Evolutionary conservation across 2,329 filamentous ascomycete species (phyloP).

Genomic region (Colletotrichum endophyticum): DNA sequence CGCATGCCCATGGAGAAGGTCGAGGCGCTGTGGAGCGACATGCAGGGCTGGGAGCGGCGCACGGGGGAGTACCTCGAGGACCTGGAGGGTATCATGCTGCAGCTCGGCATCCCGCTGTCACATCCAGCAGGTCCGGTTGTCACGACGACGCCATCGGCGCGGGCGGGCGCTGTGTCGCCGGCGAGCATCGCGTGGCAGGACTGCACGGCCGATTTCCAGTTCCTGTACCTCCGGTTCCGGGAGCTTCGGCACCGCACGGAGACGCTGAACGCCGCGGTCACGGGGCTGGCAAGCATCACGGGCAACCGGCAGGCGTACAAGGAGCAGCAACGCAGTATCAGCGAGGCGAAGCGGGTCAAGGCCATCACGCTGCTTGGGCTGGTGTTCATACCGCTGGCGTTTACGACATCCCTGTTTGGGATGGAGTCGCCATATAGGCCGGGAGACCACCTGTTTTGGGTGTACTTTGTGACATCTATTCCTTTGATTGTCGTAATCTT

Average conservation of each 20-base stretch:
- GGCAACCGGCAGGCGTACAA: slow-evolving; percentile 26
- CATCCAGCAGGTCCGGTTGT: too few relatives aligned
- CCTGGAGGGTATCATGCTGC: slow-evolving; percentile 28
- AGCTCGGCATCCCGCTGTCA: slow-evolving; percentile 26
- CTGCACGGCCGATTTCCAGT: slow-evolving; percentile 25
- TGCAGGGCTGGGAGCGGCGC: slow-evolving; percentile 28
- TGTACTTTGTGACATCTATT: slow-evolving; percentile 23
- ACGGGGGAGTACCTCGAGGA: slow-evolving; percentile 29
- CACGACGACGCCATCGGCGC: too few relatives aligned
- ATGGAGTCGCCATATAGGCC: slow-evolving; percentile 25
- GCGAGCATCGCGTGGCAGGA: slow-evolving; percentile 18
- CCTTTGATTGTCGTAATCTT: slow-evolving; percentile 24
- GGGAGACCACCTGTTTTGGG: slow-evolving; percentile 22
- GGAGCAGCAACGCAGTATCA: slow-evolving; percentile 27
- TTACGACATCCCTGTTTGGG: slow-evolving; percentile 24
- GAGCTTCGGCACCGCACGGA: slow-evolving; percentile 26
- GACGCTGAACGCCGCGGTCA: slow-evolving; percentile 26
- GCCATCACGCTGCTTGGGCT: slow-evolving; percentile 27
- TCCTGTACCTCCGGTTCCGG: slow-evolving; percentile 23
- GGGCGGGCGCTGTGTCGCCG: neutral
- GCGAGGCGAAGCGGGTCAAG: slow-evolving; percentile 28
- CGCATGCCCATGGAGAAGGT: slow-evolving; percentile 23
- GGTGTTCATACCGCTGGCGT: slow-evolving; percentile 27
- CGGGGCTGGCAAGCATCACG: slow-evolving; percentile 26
- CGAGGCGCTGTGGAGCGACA: slow-evolving; percentile 30